Percentiles rank a stretch among this genome's conserved stretches.
Evolutionary conservation across 495 filamentous ascomycete species (phyloP).

Genomic region (Tuber indicum): DNA sequence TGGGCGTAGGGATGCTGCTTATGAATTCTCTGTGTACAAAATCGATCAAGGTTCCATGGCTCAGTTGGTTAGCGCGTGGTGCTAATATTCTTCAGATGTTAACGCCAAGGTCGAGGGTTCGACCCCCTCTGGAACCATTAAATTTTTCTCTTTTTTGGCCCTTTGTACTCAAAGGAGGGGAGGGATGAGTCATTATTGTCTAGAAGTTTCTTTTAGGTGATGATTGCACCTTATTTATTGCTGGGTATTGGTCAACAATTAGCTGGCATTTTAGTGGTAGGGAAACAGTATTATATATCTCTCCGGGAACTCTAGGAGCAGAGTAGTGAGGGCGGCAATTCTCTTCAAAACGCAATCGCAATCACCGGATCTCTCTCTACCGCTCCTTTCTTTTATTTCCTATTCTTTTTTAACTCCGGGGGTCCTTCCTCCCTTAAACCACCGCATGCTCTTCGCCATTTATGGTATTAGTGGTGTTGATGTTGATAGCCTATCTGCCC

Average conservation of each 20-base stretch:
- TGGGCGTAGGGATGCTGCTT: background rate
- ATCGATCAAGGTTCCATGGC: background rate
- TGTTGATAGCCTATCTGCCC: too few species aligned
- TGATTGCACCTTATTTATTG: background rate
- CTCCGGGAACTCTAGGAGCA: too few species aligned
- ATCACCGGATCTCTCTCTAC: too few species aligned
- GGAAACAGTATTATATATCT: background rate
- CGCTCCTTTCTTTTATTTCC: too few species aligned
- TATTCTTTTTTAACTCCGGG: too few species aligned
- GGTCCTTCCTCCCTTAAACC: too few species aligned
- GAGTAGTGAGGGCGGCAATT: too few species aligned
- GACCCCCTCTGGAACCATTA: constrained; percentile 31
- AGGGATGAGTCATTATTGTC: too few species aligned
- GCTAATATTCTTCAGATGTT: constrained; percentile 9
- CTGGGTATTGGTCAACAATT: too few species aligned
- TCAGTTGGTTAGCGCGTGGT: background rate
- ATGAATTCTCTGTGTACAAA: background rate
- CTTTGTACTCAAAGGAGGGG: background rate
- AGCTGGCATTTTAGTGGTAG: background rate
- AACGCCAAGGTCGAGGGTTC: constrained; percentile 32
- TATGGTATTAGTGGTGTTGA: too few species aligned
- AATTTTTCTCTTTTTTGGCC: background rate
- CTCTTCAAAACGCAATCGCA: too few species aligned
- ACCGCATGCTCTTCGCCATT: too few species aligned
- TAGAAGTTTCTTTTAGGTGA: background rate